A percentile compares a stretch with the other conserved stretches of the same genome.
These are phyloP conservation scores for Kwoniella heveanensis DNA, from an alignment of 768 basidiomycete species.

Conservation along the genomic window DNA sequence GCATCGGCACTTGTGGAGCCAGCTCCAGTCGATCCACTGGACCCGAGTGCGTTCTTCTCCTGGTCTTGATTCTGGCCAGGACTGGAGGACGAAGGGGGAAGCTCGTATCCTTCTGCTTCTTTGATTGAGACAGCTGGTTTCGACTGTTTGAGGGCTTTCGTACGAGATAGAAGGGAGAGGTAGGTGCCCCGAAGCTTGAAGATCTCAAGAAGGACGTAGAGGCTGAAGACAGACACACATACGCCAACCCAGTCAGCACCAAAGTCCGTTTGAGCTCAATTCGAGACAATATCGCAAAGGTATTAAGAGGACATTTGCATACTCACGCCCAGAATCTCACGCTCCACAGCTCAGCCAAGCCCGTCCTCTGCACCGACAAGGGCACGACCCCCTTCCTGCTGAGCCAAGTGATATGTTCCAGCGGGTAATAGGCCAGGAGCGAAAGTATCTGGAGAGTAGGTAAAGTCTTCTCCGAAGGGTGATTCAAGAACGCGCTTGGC, in stretches of 20 bases:
- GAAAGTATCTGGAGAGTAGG: constrained; percentile 43
- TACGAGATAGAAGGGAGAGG: constrained; percentile 28
- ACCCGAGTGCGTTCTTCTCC: too few relatives aligned
- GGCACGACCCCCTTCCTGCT: constrained; percentile 45
- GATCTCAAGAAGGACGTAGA: constrained; percentile 49
- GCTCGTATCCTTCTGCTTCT: constrained; percentile 49
- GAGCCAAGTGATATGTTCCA: constrained; percentile 52
- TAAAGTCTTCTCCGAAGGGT: constrained; percentile 27
- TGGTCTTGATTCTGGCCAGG: constrained; percentile 9
- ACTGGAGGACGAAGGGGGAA: constrained; percentile 17
- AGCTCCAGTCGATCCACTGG: too few relatives aligned
- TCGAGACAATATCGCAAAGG: not conserved
- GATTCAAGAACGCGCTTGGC: not conserved
- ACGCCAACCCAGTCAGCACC: too few relatives aligned
- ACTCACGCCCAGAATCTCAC: constrained; percentile 55
- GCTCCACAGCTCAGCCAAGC: constrained; percentile 44
- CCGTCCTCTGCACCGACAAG: constrained; percentile 23
- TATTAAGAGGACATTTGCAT: not conserved
- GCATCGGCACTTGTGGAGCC: too few relatives aligned
- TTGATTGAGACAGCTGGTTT: constrained; percentile 26
- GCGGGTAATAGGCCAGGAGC: constrained; percentile 49
- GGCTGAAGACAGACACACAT: constrained; percentile 21
- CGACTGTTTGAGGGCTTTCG: constrained; percentile 20
- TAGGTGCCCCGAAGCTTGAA: constrained; percentile 35
- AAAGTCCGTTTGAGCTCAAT: not conserved